Percentiles rank a stretch among this genome's conserved stretches.
Conservation (phyloP, 129 eudicot genomes). For the Logfia minima region DNA sequence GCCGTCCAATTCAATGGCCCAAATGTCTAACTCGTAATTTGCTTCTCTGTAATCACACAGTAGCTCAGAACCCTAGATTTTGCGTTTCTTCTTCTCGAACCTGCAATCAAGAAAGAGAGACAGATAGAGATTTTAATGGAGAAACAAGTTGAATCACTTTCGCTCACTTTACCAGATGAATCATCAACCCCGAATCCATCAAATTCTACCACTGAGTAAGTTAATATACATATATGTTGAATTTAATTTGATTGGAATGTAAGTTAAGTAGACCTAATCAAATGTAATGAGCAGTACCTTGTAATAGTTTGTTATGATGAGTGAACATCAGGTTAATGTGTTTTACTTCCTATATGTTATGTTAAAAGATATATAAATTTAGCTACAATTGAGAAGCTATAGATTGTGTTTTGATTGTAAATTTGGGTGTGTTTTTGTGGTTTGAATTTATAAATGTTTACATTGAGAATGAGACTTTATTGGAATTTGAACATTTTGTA, state of each 20-base stretch:
- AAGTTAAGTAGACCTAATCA: not conserved
- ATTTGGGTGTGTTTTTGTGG: not conserved
- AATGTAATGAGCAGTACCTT: too few relatives aligned
- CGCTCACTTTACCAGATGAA: conserved; percentile 23
- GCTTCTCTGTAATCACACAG: not conserved
- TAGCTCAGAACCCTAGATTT: not conserved
- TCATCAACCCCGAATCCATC: conserved; percentile 20
- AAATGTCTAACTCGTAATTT: not conserved
- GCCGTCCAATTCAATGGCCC: not conserved
- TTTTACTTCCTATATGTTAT: not conserved
- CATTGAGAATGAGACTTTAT: not conserved
- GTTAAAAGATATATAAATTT: too few relatives aligned
- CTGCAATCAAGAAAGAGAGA: not conserved
- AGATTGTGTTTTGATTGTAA: not conserved
- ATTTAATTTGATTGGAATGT: not conserved
- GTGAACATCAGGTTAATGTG: not conserved
- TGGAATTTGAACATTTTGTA: not conserved
- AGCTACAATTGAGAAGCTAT: not conserved
- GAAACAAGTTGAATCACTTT: conserved; percentile 24
- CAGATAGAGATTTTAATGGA: conserved; percentile 12
- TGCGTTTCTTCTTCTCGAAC: not conserved
- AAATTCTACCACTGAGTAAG: conserved; percentile 23
- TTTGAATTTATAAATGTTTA: too few relatives aligned
- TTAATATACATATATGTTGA: not conserved
- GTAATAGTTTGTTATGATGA: too few relatives aligned